phyloP scores from a whole-genome alignment of 306 rosid genomes.

The Canavalia ensiformis region DNA sequence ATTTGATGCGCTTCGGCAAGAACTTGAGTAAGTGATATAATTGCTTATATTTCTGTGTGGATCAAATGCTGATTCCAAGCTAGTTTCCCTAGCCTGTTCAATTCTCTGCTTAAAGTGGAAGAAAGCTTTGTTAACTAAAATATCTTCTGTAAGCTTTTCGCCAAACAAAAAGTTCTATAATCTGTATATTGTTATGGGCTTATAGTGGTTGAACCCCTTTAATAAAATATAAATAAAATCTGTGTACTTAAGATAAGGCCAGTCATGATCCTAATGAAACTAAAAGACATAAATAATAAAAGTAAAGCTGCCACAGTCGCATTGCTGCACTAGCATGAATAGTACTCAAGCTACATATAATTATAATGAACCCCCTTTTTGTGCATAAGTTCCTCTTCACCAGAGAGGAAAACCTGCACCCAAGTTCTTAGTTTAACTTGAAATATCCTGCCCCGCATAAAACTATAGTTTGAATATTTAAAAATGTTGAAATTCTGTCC shows the following conservation, averaged over 20 bases:
- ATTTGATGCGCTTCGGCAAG: conserved; percentile 86
- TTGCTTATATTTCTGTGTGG: not conserved
- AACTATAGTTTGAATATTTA: not conserved
- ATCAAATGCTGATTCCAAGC: not conserved
- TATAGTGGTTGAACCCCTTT: not conserved
- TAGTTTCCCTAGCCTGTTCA: not conserved
- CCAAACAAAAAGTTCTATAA: not conserved
- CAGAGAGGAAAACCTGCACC: not conserved
- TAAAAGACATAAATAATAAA: not conserved
- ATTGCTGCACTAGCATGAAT: conserved; percentile 11
- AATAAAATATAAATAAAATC: not conserved
- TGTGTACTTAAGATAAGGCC: not conserved
- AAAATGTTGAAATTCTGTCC: conserved; percentile 22
- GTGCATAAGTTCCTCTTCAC: not conserved
- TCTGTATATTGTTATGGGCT: not conserved
- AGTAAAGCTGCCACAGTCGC: not conserved
- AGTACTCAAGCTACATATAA: not conserved
- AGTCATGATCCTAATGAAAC: conserved; percentile 12
- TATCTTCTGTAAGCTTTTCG: not conserved
- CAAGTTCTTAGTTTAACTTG: not conserved
- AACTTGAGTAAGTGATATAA: conserved; percentile 74
- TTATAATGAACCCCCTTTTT: not conserved
- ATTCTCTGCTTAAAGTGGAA: not conserved
- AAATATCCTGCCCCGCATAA: conserved; percentile 1
- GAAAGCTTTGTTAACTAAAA: not conserved